Base-by-base conservation (phyloP, 805 yeast species). In the Zygosaccharomyces gambellarensis region DNA sequence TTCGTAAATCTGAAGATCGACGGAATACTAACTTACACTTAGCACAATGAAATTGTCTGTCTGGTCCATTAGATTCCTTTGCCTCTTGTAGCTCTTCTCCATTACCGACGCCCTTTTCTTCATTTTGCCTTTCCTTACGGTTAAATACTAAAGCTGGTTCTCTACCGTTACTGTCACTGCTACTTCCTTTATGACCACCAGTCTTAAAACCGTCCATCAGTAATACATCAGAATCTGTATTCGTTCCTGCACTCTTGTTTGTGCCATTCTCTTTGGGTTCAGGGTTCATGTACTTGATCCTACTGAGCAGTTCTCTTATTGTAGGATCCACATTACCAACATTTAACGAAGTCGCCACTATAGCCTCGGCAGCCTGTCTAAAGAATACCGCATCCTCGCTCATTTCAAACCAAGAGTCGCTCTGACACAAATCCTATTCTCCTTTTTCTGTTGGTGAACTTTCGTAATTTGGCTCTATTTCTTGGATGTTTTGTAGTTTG, bases 1-100 rank as follows among this genome's bases (percentile, higher is more conserved):
- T 74, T 62, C 82, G 82, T 56, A 85, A 72, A 65, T 85, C 92
- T 2, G 83, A 76, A 0, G 85, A 77, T 34, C 94, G 71, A 46
- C 85, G 73, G 64, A 86, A 86, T 31, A 81, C 75, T 69, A 83
- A 70, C 2, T 75, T 64, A 64, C 95, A 86, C 54, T 78, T 76
- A 4, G 64, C 59, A 63, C 95, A 86, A 5, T 77, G 71, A 57
- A 74, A 82, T 40, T 78, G 77, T 53, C 49, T 51, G 3, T 51
- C 52, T 12, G 40, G 50, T 9, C 41, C 17, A 4, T 44, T 12
- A 5, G 34, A 19, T 4, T 14, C 23, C 9, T 39, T 39, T 11
- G 28, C 22, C 21, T 31, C 36, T 5, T 27, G 40, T 14, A 36
- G n/a, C 12, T 19, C 44, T 21, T 19, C 44, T 22, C 30, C 39